Evolutionary conservation across 1,284 basidiomycete species (phyloP), one percentile per base, ranked within the genome.

Genomic region (Boletus subluridellus): DNA sequence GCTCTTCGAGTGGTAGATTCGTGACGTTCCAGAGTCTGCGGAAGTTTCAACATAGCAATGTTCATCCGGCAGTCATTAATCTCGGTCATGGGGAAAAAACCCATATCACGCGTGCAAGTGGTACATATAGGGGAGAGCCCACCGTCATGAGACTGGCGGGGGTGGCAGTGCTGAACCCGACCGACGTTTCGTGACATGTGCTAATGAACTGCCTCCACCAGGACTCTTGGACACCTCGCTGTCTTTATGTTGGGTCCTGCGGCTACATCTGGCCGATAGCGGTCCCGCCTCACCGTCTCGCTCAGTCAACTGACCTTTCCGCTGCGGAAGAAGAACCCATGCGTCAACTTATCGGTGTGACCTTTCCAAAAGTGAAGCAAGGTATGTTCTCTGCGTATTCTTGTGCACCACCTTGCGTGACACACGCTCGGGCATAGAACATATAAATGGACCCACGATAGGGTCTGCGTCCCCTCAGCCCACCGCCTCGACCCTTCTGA

Each of bases 141-240:
- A 11, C 62, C 32, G 39, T 39, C 52, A 51, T 64, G 55, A 47
- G 55, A 67, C 55, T 28, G 10, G 21, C 21, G 21, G n/a, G 21
- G 24, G 24, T 37, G n/a, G 26, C 34, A 8, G 37, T 15, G 30
- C 15, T 37, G 15, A 15, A n/a, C 17, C 38, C 48, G 49, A 57
- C 17, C 30, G 37, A 39, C 17, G 3, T 24, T 35, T 21, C 32
- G 39, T 32, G 35, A n/a, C n/a, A 24, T 14, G n/a, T 51, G 35
- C 32, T 45, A 17, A 15, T 39, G n/a, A 15, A 41, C 15, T 3
- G 7, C 15, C 1, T 37, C 26, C 17, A 5, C 21, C 3, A 5
- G 10, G 6, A 15, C 42, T n/a, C 35, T 32, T 1, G 30, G 30
- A 5, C 15, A 21, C 15, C 21, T 8, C 24, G 21, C 32, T 5